Percentiles rank a stretch among this genome's conserved stretches.
These are phyloP conservation scores for Fusarium continuum DNA, from an alignment of 2,329 filamentous ascomycete genomes.

Conservation along the genomic window DNA sequence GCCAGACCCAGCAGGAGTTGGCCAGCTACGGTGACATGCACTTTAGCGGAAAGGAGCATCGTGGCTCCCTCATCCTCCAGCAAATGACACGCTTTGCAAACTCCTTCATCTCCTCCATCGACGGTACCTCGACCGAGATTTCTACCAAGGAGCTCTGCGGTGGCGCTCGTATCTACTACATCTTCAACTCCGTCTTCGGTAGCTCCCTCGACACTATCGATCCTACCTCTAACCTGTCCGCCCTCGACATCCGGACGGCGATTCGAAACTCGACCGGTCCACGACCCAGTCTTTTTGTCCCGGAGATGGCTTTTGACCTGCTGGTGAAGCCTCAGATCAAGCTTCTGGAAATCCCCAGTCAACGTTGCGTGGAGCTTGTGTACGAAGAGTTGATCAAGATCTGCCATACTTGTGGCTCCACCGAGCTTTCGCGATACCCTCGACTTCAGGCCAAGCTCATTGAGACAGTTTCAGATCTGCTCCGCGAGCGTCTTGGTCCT, in stretches of 20 bases:
- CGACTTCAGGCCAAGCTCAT: constrained; percentile 96
- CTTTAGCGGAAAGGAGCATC: constrained; percentile 96
- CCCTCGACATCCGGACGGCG: constrained; percentile 93
- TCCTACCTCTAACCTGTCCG: constrained; percentile 92
- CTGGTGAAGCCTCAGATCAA: constrained; percentile 99
- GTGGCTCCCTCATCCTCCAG: constrained; percentile 92
- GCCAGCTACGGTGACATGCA: constrained; percentile 98
- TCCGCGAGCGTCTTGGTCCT: constrained; percentile 90
- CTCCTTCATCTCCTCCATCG: constrained; percentile 97
- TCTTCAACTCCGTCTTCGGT: constrained; percentile 98
- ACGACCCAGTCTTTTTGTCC: constrained; percentile 93
- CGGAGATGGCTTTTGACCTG: constrained; percentile 96
- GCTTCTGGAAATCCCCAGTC: constrained; percentile 90
- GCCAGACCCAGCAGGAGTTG: constrained; percentile 98
- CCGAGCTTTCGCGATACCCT: constrained; percentile 90
- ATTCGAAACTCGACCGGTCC: constrained; percentile 98
- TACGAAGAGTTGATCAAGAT: constrained; percentile 99
- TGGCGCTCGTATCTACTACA: constrained; percentile 96
- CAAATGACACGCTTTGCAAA: constrained; percentile 98
- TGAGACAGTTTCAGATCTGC: constrained; percentile 94
- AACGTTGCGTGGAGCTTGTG: constrained; percentile 95
- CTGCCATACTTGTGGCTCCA: constrained; percentile 97
- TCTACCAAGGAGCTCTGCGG: constrained; percentile 98
- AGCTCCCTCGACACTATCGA: constrained; percentile 96
- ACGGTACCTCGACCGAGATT: constrained; percentile 97